Percentiles rank a stretch among this genome's conserved stretches.
Conservation (phyloP, 495 filamentous ascomycete species). For the Tirmania nivea region DNA sequence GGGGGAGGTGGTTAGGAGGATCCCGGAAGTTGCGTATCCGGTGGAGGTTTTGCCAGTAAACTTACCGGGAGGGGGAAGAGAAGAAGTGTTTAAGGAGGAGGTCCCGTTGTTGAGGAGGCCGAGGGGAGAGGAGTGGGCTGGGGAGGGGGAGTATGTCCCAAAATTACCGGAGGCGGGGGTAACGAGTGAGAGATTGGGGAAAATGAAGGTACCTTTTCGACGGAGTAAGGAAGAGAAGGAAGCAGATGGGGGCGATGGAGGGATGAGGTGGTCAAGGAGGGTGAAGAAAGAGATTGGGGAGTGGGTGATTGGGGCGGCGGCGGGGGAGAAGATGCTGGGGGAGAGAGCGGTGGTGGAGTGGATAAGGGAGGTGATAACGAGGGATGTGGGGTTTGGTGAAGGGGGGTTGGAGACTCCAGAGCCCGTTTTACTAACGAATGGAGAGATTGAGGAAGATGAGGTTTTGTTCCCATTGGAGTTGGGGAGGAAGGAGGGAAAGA, state of each 20-base stretch:
- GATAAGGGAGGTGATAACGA: conserved; percentile 1
- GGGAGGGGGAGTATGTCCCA: too few relatives aligned
- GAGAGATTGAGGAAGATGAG: conserved; percentile 5
- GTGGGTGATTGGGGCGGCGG: not conserved
- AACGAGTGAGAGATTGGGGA: too few relatives aligned
- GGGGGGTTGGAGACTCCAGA: conserved; percentile 21
- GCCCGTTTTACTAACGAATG: conserved; percentile 9
- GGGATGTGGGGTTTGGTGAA: conserved; percentile 22
- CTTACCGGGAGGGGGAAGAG: too few relatives aligned
- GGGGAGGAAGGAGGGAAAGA: conserved; percentile 4
- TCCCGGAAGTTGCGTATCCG: too few relatives aligned
- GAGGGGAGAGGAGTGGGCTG: too few relatives aligned
- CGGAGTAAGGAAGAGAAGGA: too few relatives aligned
- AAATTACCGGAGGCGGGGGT: too few relatives aligned
- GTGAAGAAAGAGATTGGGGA: conserved; percentile 12
- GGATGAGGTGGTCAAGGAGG: conserved; percentile 21
- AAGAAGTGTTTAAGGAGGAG: too few relatives aligned
- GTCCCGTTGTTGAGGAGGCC: too few relatives aligned
- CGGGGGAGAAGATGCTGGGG: not conserved
- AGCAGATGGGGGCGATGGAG: conserved; percentile 17
- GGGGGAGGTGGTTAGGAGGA: too few relatives aligned
- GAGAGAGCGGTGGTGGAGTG: conserved; percentile 1
- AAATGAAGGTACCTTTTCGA: too few relatives aligned
- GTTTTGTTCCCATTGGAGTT: conserved; percentile 5
- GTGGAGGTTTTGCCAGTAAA: too few relatives aligned